Base-by-base conservation (phyloP, 2,329 filamentous ascomycete genomes). In the Pseudovirgaria hyperparasitica region DNA sequence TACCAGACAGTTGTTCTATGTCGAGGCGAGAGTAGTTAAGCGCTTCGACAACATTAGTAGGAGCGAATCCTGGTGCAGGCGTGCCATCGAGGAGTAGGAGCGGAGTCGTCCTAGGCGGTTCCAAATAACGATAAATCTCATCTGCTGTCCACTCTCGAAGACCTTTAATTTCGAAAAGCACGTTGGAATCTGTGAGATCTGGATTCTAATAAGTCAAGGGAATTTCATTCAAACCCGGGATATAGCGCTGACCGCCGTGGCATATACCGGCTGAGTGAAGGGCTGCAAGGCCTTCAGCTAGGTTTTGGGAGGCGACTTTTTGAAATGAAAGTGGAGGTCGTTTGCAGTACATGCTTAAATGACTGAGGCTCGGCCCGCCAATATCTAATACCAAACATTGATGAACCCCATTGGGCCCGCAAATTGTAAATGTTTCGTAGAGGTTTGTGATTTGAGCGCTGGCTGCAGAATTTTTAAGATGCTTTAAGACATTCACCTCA, bases 131-230 rank as follows among this genome's bases (percentile, higher is more conserved):
- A 24, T 24, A 14, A 14, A 11, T 5, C 22, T 24, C 22, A 24
- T 6, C 22, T 12, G 13, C 22, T 10, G 22, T 14, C 10, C 22
- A 24, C 9, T 24, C 12, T 24, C 16, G 22, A 12, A 24, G 22
- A 24, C 13, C 22, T 15, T 24, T 24, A 9, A 24, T n/a, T 4
- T 24, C 22, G 16, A 24, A 24, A 12, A 24, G 22, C 9, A 24
- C 22, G 9, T 24, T 24, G 16, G 4, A 5, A 13, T 24, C 4
- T 24, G 22, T 24, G 9, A 24, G 22, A 24, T 24, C 9, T 24
- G 16, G 9, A 24, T 11, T n/a, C 5, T 5, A 11, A 24, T 24
- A 6, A 24, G 22, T 15, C n/a, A n/a, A n/a, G 22, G 22, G 10
- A 15, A 24, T 5, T 14, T 24, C 16, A 10, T 22, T n/a, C 13